These are phyloP conservation scores for Linum tenue DNA, from an alignment of 345 rosid genomes.

Conservation along the genomic window DNA sequence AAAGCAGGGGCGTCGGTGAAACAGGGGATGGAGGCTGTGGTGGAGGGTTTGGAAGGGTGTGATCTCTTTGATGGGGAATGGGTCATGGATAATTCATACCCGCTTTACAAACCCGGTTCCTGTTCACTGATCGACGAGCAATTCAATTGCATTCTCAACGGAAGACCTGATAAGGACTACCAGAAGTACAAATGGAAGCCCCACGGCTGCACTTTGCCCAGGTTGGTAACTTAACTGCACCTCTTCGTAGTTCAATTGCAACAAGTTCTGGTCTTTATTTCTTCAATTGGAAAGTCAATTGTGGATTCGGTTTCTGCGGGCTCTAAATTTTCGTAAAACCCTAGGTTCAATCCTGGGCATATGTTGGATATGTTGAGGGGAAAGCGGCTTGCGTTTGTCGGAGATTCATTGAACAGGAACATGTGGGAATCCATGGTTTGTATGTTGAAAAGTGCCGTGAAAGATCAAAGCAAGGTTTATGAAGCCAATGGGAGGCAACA, in stretches of 20 bases:
- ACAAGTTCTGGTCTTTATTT: background rate
- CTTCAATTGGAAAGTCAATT: background rate
- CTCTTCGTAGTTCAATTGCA: background rate
- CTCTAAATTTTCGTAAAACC: background rate
- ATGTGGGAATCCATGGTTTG: constrained; percentile 50
- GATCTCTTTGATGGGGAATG: constrained; percentile 38
- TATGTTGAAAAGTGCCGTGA: constrained; percentile 16
- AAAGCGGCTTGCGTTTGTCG: constrained; percentile 32
- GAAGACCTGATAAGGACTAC: constrained; percentile 32
- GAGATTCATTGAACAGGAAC: constrained; percentile 40
- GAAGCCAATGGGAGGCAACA: constrained; percentile 28
- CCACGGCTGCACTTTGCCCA: constrained; percentile 28
- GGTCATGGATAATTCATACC: constrained; percentile 33
- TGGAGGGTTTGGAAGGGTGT: constrained; percentile 18
- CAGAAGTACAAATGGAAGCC: constrained; percentile 41
- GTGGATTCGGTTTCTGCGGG: background rate
- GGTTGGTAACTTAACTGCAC: constrained; percentile 13
- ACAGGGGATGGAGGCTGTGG: background rate
- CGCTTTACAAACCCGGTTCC: constrained; percentile 31
- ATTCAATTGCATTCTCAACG: constrained; percentile 35
- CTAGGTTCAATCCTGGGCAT: constrained; percentile 30
- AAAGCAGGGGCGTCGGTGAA: constrained; percentile 23
- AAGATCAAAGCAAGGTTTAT: constrained; percentile 23
- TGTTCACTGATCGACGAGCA: constrained; percentile 39
- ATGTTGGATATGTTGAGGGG: constrained; percentile 36